Conservation (phyloP, 208 protist genomes). For the Leishmania martiniquensis region DNA sequence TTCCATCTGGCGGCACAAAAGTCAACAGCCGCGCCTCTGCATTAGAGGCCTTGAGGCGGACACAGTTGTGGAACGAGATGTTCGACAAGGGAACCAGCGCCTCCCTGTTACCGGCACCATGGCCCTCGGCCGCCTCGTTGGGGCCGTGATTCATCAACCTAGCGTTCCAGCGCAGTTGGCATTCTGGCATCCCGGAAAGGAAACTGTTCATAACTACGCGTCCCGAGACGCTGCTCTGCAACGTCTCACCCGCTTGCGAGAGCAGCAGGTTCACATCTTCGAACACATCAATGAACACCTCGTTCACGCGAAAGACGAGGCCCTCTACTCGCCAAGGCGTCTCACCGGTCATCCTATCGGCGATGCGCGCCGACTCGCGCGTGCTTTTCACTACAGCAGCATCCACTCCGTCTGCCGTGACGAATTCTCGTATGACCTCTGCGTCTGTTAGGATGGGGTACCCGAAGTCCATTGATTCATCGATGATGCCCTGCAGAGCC, state of each 20-base stretch:
- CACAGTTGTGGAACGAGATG: slow-evolving; percentile 98
- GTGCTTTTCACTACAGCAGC: slow-evolving; percentile 46
- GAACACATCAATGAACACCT: slow-evolving; percentile 99
- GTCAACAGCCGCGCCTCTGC: slow-evolving; percentile 58
- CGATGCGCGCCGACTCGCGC: slow-evolving; percentile 54
- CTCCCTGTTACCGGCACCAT: slow-evolving; percentile 15
- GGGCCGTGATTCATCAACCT: slow-evolving; percentile 22
- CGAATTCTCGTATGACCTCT: slow-evolving; percentile 92
- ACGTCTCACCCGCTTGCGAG: slow-evolving; percentile 87
- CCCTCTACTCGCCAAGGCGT: slow-evolving; percentile 93
- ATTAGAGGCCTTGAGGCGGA: slow-evolving; percentile 94
- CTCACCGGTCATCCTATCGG: slow-evolving; percentile 90
- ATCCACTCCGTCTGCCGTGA: slow-evolving; percentile 81
- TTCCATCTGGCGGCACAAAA: slow-evolving; percentile 97
- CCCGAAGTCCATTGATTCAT: slow-evolving; percentile 99
- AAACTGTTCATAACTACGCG: slow-evolving; percentile 96
- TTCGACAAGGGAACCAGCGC: slow-evolving; percentile 90
- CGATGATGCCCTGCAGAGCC: slow-evolving; percentile 97
- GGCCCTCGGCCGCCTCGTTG: slow-evolving; percentile 4
- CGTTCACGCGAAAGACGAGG: slow-evolving; percentile 96
- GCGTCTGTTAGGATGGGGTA: slow-evolving; percentile 95
- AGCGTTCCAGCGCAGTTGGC: slow-evolving; percentile 97
- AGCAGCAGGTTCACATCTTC: slow-evolving; percentile 97
- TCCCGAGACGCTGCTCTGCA: slow-evolving; percentile 95
- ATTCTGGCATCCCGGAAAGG: slow-evolving; percentile 99